phyloP scores from a whole-genome alignment of 176 grass and related monocot genomes.

The Cenchrus fungigraminus region DNA sequence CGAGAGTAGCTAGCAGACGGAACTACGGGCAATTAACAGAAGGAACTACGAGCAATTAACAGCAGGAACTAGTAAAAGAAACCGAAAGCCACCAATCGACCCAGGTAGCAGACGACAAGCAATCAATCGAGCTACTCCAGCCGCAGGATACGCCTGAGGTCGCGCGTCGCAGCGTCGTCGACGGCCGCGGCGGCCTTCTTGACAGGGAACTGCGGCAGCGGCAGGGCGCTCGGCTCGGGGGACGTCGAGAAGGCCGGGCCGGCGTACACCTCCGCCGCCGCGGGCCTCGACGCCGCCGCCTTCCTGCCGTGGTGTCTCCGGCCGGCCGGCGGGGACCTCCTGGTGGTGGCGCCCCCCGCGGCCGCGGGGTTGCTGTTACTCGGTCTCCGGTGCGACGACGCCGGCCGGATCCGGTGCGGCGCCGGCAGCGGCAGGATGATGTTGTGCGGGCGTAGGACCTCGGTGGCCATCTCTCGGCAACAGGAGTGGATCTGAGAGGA shows the following conservation, averaged over 20 bases:
- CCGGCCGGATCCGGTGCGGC: slow-evolving; percentile 14
- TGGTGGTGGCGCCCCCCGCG: neutral
- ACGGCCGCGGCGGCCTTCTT: slow-evolving; percentile 5
- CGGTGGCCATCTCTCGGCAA: slow-evolving; percentile 42
- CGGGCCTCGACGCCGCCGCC: neutral
- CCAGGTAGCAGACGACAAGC: neutral
- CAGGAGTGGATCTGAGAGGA: neutral
- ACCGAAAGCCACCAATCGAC: neutral
- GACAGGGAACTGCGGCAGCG: slow-evolving; percentile 56
- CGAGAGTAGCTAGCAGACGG: neutral
- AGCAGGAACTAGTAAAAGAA: neutral
- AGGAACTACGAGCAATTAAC: no score
- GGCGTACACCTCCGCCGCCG: slow-evolving; percentile 51
- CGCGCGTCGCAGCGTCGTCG: slow-evolving; percentile 30
- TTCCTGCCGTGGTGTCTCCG: slow-evolving; percentile 21
- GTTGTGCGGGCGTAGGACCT: slow-evolving; percentile 50
- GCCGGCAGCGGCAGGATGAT: slow-evolving; percentile 27
- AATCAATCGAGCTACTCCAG: slow-evolving; percentile 11
- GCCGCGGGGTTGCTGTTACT: no score
- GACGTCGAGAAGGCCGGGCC: slow-evolving; percentile 63
- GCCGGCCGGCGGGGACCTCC: neutral
- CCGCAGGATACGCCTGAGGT: slow-evolving; percentile 54
- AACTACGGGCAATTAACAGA: no score
- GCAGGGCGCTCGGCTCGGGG: slow-evolving; percentile 58
- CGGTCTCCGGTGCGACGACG: slow-evolving; percentile 17